Evolutionary conservation across 2,329 filamentous ascomycete genomes (phyloP), one percentile per base, ranked within the genome.

Genomic region (Penicillium sp.): DNA sequence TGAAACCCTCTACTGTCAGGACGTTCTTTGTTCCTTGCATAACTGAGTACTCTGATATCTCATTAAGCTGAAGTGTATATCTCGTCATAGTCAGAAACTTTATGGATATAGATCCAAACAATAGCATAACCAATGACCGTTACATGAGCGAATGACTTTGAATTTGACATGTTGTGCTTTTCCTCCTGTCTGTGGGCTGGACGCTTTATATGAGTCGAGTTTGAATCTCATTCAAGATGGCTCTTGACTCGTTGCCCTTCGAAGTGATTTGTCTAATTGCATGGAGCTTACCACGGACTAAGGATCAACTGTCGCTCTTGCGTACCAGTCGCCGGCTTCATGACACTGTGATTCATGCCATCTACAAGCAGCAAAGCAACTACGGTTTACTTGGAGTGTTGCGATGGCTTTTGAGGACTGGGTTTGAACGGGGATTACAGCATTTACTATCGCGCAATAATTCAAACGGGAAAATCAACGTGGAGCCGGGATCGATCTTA

Each of bases 401-500:
- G n/a, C n/a, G 0, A 29, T 48, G 46, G 36, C 18, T 48, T 3
- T 2, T 42, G 16, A 0, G n/a, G 3, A 30, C 13, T 4, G 46
- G 46, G 6, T 42, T n/a, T 32, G 36, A 42, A 18, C 4, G 1
- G 2, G 18, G 18, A 2, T n/a, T 41, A 5, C 18, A 42, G 18
- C 18, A 16, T 29, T 4, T 48, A 5, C 19, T 48, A 26, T 48
- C 27, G 29, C 46, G 27, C 27, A 48, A 7, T 27, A 47, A 19
- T 13, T 23, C 39, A 13, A n/a, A 47, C 5, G 1, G 32, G 27
- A 42, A 48, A 7, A 11, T 13, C 4, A 0, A 6, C 4, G 1
- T 48, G 4, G 1, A 0, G 3, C 0, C 1, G 1, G 3, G 26
- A 13, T 1, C 0, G 7, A 2, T 0, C 5, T 1, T 1, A 2